Conservation (phyloP, 2,329 filamentous ascomycete genomes). For the Aspergillus jensenii region DNA sequence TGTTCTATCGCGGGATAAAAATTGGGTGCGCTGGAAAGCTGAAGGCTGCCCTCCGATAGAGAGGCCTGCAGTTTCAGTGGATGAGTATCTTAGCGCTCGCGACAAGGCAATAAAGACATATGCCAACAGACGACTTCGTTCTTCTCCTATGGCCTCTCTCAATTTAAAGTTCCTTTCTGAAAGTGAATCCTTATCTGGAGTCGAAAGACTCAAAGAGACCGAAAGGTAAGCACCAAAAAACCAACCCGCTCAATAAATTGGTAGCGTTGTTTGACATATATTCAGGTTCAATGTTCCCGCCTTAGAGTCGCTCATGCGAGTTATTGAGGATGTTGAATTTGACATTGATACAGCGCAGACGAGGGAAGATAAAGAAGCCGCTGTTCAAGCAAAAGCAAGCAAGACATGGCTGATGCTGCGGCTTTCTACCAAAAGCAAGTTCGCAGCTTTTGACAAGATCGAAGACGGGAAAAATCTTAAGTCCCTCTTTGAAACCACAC, state of each 20-base stretch:
- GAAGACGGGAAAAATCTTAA: conserved; percentile 74
- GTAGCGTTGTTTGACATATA: conserved; percentile 14
- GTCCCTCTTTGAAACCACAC: conserved; percentile 44
- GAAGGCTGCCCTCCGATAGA: conserved; percentile 89
- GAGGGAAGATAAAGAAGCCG: conserved; percentile 59
- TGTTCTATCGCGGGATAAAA: conserved; percentile 91
- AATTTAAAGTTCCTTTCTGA: conserved; percentile 77
- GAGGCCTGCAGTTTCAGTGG: conserved; percentile 66
- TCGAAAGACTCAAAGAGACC: conserved; percentile 68
- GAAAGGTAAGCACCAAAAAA: conserved; percentile 45
- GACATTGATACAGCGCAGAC: conserved; percentile 79
- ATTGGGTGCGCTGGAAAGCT: conserved; percentile 98
- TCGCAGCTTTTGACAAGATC: conserved; percentile 81
- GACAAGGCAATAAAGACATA: conserved; percentile 64
- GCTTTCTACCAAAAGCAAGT: conserved; percentile 70
- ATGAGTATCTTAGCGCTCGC: conserved; percentile 70
- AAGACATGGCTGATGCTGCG: conserved; percentile 89
- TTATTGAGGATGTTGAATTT: conserved; percentile 76
- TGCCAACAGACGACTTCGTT: conserved; percentile 68
- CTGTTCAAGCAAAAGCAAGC: conserved; percentile 74
- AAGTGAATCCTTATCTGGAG: conserved; percentile 58
- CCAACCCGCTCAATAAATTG: background rate
- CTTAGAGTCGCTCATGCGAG: conserved; percentile 67
- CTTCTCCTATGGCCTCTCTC: conserved; percentile 69
- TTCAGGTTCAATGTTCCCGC: conserved; percentile 66